Conservation (phyloP, 164 flowering plant genomes). For the Santalum album region DNA sequence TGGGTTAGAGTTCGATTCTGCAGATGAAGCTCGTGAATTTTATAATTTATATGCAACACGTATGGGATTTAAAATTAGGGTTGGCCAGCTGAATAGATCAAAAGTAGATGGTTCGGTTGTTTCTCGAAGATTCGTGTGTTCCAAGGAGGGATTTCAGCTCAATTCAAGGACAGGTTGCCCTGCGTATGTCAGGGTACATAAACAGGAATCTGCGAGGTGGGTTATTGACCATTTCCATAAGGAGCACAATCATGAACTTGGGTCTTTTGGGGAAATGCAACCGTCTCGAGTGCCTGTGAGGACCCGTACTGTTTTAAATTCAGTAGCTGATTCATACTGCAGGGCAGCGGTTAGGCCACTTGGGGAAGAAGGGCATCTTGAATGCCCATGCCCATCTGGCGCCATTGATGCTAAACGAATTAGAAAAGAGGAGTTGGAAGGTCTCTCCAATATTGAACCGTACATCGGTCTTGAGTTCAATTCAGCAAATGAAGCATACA, state of each 20-base stretch:
- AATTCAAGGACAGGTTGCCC: conserved; percentile 52
- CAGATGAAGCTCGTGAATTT: conserved; percentile 47
- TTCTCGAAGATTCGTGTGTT: conserved; percentile 46
- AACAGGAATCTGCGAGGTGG: conserved; percentile 49
- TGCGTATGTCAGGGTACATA: conserved; percentile 51
- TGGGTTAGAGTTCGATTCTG: conserved; percentile 50
- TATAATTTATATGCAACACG: conserved; percentile 34
- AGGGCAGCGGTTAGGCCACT: conserved; percentile 22
- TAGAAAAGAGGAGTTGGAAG: conserved; percentile 21
- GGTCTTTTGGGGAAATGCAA: conserved; percentile 14
- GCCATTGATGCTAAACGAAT: conserved; percentile 28
- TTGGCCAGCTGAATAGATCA: conserved; percentile 50
- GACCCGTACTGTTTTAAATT: conserved; percentile 13
- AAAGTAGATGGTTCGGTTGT: conserved; percentile 45
- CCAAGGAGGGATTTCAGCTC: conserved; percentile 56
- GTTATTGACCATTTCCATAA: conserved; percentile 37
- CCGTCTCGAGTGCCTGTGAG: conserved; percentile 19
- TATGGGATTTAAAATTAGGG: conserved; percentile 41
- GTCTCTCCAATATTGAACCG: conserved; percentile 24
- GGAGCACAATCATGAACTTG: conserved; percentile 53
- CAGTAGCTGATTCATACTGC: conserved; percentile 15
- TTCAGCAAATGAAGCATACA: conserved; percentile 49
- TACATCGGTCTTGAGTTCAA: conserved; percentile 37
- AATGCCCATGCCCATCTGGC: conserved; percentile 21
- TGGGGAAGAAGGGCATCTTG: conserved; percentile 17